These are phyloP conservation scores for Xylariaceae sp. DNA, from an alignment of 2,329 filamentous ascomycete genomes.

Conservation along the genomic window DNA sequence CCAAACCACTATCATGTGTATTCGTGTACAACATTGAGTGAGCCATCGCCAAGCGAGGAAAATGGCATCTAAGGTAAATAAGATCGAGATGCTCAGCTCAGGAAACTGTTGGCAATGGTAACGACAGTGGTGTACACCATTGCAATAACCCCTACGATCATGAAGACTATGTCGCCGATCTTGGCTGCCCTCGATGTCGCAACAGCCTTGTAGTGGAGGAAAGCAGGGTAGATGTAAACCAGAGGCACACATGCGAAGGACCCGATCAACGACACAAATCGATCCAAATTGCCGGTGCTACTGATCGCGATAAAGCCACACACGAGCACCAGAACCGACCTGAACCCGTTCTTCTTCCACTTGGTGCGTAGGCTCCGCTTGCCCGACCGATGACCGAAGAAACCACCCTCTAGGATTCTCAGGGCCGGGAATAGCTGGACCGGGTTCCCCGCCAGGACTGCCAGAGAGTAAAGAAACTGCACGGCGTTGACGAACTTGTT, in stretches of 20 bases:
- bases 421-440: conserved; percentile 71
- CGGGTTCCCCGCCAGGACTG: conserved; percentile 66
- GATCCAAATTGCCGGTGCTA: conserved; percentile 64
- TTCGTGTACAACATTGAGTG: neutral
- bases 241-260: conserved; percentile 68
- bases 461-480: conserved; percentile 67
- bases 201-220: conserved; percentile 62
- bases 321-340: conserved; percentile 49
- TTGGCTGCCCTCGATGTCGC: conserved; percentile 53
- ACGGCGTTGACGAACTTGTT: conserved; percentile 69
- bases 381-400: conserved; percentile 64
- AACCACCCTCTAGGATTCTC: conserved; percentile 61
- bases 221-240: conserved; percentile 72
- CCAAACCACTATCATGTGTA: neutral
- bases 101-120: conserved; percentile 45
- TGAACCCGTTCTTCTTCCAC: conserved; percentile 70
- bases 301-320: conserved; percentile 57
- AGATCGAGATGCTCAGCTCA: conserved; percentile 12
- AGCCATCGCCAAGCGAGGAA: neutral
- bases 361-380: conserved; percentile 61
- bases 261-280: conserved; percentile 69
- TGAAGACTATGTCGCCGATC: conserved; percentile 55
- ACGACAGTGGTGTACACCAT: conserved; percentile 68
- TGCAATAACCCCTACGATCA: conserved; percentile 56
- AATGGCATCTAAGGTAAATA: neutral